Conservation (phyloP, 2,329 filamentous ascomycete species). For the Penicillium sumatraense region DNA sequence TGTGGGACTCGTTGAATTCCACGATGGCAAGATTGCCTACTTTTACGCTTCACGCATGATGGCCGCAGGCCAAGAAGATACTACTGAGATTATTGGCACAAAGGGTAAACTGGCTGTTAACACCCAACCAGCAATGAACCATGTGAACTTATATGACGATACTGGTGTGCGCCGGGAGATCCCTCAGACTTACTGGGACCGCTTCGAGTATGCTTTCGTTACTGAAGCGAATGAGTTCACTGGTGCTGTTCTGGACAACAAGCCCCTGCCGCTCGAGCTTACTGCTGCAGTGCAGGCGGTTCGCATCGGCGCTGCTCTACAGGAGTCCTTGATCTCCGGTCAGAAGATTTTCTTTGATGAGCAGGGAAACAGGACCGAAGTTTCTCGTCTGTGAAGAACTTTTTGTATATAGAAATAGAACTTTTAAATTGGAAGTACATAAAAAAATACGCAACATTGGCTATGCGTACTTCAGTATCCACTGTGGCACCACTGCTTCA, state of each 20-base stretch:
- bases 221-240: slow-evolving; percentile 69
- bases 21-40: slow-evolving; percentile 65
- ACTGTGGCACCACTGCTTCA: too few species aligned
- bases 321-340: slow-evolving; percentile 60
- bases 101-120: slow-evolving; percentile 68
- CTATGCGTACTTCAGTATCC: too few species aligned
- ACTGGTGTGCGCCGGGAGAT: slow-evolving; percentile 64
- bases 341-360: slow-evolving; percentile 65
- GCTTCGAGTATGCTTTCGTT: slow-evolving; percentile 68
- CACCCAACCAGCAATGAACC: slow-evolving; percentile 59
- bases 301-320: slow-evolving; percentile 64
- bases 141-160: slow-evolving; percentile 61
- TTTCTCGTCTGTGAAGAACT: slow-evolving; percentile 45
- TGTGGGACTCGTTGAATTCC: slow-evolving; percentile 69
- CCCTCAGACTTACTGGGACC: slow-evolving; percentile 66
- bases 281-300: slow-evolving; percentile 61
- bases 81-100: slow-evolving; percentile 70
- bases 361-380: slow-evolving; percentile 53
- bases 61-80: slow-evolving; percentile 69
- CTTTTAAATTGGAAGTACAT: neutral
- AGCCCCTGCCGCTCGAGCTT: slow-evolving; percentile 60
- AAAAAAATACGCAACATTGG: too few species aligned
- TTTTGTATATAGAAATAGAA: neutral
- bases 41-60: slow-evolving; percentile 70
- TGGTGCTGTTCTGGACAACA: slow-evolving; percentile 61